These are phyloP conservation scores for Botrytis cinerea DNA, from an alignment of 2,329 filamentous ascomycete species.

Conservation along the genomic window DNA sequence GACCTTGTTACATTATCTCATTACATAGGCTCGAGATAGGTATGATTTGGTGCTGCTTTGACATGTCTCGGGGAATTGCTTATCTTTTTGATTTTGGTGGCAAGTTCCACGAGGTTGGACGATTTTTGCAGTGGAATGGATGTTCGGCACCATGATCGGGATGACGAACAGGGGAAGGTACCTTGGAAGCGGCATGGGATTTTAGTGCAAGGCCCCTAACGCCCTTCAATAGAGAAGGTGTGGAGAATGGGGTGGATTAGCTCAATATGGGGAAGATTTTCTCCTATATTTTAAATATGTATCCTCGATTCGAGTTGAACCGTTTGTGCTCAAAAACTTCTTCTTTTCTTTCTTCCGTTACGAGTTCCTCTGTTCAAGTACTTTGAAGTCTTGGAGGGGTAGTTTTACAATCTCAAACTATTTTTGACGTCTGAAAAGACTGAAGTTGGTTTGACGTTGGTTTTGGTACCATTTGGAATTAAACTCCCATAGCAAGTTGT, in stretches of 20 bases:
- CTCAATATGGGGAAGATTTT: conserved; percentile 5
- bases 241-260: conserved; percentile 8
- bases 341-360: background rate
- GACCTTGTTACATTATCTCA: background rate
- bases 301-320: background rate
- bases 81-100: background rate
- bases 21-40: too few relatives aligned
- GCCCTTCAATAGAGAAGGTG: background rate
- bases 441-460: background rate
- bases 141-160: background rate
- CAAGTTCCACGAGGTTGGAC: background rate
- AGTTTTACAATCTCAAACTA: background rate
- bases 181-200: background rate
- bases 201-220: background rate
- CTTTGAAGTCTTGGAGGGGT: background rate
- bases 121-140: background rate
- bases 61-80: background rate
- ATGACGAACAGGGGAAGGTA: background rate
- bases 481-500: background rate
- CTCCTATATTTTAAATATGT: conserved; percentile 1
- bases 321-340: background rate
- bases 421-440: background rate
- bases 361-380: background rate
- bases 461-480: background rate
- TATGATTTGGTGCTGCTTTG: conserved; percentile 1